Evolutionary conservation across 2,329 filamentous ascomycete species (phyloP), one percentile per base, ranked within the genome.

Genomic region (Anthostomella pinea): DNA sequence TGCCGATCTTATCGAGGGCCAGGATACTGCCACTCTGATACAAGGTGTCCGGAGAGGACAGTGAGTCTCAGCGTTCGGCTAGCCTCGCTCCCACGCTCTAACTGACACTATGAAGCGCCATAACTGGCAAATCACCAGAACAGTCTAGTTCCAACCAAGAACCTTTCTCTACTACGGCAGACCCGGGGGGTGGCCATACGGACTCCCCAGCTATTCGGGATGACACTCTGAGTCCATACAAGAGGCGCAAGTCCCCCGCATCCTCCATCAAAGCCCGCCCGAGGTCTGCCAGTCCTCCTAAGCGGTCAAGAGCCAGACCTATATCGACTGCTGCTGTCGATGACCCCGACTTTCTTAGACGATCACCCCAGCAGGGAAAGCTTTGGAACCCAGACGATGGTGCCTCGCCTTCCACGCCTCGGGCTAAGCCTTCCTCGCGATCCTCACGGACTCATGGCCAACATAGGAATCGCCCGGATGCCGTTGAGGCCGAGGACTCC

Each of bases 381-480:
- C 48, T 57, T 21, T 57, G 51, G 51, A 44, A 42, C 17, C 52
- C 53, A 2, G 51, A 51, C 1, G 41, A 46, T 16, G 33, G n/a
- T 15, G 5, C 32, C 6, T 38, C 40, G n/a, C 15, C 46, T 25
- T 38, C 45, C 3, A 29, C 37, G 13, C 23, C 32, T 17, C 41
- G 31, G 16, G 23, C 36, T 17, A 41, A 30, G 9, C 34, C 11
- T 3, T 30, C 38, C 10, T 23, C 45, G 9, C 43, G 31, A 21
- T 25, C 30, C 1, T 8, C 36, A 6, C 45, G 33, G 13, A 39
- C 35, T 25, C n/a, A 30, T 2, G 16, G 20, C 11, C 34, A 40
- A 8, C 31, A 44, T 9, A 43, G 20, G 30, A 35, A n/a, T n/a
- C n/a, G n/a, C 15, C 15, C 24, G 11, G 48, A 60, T 1, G 17